Base-by-base conservation (phyloP, 1,139 yeast species). In the Lodderomyces theae region DNA sequence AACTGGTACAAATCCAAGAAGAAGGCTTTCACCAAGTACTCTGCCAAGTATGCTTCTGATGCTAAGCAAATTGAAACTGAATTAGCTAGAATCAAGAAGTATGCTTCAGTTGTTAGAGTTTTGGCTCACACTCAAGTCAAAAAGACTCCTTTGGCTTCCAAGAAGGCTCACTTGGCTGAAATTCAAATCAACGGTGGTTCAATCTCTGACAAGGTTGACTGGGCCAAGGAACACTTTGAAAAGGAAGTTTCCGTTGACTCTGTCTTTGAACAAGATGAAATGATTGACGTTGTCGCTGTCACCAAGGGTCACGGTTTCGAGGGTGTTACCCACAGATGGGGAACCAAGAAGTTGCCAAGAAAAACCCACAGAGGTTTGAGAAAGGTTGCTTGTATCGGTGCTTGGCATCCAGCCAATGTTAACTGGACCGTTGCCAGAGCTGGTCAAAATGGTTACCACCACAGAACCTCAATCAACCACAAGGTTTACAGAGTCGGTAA, bases 301-400 rank as follows among this genome's bases (percentile, higher is more conserved):
- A 94, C 98, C 84, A 90, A 86, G 83, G 99, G 99, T 92, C 77
- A 92, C 82, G 99, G 99, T 82, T 88, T 86, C 87, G 98, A 90
- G 79, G 99, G 99, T 89, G 97, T 90, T 64, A 94, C 98, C 80
- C 96, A 89, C 89, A 89, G 99, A 87, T 92, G 97, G 97, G 98
- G 98, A 74, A 92, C 98, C 85, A 94, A 90, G 92, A 89, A 86
- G 83, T 82, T 92, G 64, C 98, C 99, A 79, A 89, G 99, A 83
- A 92, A 92, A 95, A 92, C 99, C 73, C 99, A 92, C 79, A 89
- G 97, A 86, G 99, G 99, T 92, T 83, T 90, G 73, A 89, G 99
- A 85, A 94, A 94, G 89, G 98, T 92, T 77, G 99, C 98, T 71
- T 92, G 99, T 89, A 94, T 92, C 69, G 99, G 99, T 85, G 97